Percentiles rank a stretch among this genome's conserved stretches.
These are phyloP conservation scores for Entamoeba dispar DNA, from an alignment of 208 protist genomes.

Conservation along the genomic window DNA sequence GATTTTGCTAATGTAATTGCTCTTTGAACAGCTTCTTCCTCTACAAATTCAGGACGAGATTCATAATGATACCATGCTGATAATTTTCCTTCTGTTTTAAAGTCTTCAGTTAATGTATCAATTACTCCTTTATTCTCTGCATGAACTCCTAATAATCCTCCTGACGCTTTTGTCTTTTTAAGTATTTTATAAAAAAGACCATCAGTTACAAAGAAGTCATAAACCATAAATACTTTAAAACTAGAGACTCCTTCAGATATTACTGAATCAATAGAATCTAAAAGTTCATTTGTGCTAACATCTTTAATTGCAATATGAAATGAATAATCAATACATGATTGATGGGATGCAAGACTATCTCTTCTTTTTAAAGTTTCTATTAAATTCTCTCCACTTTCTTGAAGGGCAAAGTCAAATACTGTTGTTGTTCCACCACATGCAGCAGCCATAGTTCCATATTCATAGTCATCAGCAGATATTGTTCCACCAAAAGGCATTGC, in stretches of 20 bases:
- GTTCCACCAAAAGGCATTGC: conserved; percentile 50
- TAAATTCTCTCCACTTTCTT: conserved; percentile 36
- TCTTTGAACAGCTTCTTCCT: neutral
- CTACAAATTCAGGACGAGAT: conserved; percentile 35
- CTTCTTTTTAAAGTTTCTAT: conserved; percentile 42
- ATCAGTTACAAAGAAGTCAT: conserved; percentile 49
- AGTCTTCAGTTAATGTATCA: conserved; percentile 27
- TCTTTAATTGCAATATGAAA: conserved; percentile 47
- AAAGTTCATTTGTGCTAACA: neutral
- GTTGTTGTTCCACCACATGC: conserved; percentile 51
- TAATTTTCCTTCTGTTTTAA: conserved; percentile 37
- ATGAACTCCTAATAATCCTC: conserved; percentile 42
- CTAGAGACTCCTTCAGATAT: conserved; percentile 42
- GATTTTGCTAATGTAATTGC: neutral
- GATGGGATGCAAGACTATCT: neutral
- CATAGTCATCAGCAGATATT: conserved; percentile 49
- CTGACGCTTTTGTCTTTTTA: conserved; percentile 38
- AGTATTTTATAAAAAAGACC: conserved; percentile 39
- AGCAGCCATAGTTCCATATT: conserved; percentile 47
- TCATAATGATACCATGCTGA: conserved; percentile 46
- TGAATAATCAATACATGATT: neutral
- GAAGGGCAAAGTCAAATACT: conserved; percentile 52
- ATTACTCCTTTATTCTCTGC: conserved; percentile 52
- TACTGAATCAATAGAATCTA: neutral
- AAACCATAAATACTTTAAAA: conserved; percentile 59